Percentiles rank a stretch among this genome's conserved stretches.
These are phyloP conservation scores for Neopestalotiopsis sp. DNA, from an alignment of 2,329 filamentous ascomycete species.

Conservation along the genomic window DNA sequence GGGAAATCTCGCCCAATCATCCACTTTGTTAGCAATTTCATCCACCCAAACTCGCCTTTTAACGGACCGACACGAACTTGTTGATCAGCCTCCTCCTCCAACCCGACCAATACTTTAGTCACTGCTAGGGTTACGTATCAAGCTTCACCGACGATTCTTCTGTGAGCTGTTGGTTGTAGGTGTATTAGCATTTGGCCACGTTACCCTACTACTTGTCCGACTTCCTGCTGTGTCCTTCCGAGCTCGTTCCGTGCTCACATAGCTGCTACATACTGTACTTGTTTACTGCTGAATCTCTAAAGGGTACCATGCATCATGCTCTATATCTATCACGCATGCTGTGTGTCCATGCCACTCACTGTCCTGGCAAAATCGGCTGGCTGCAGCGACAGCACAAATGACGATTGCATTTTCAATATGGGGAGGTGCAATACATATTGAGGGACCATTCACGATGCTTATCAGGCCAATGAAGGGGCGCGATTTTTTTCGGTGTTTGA, in stretches of 20 bases:
- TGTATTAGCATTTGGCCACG: neutral
- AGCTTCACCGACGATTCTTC: neutral
- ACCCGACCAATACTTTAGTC: neutral
- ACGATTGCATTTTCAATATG: neutral
- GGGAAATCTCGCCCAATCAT: neutral
- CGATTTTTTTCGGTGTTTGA: neutral
- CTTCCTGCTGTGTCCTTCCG: neutral
- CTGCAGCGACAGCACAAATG: constrained; percentile 13
- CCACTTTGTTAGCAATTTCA: neutral
- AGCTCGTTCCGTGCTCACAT: neutral
- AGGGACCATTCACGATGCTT: neutral
- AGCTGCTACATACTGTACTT: neutral
- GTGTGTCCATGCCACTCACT: constrained; percentile 1
- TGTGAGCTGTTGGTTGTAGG: neutral
- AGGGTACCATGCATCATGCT: neutral
- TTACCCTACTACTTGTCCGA: neutral
- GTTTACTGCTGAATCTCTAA: neutral
- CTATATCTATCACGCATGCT: neutral
- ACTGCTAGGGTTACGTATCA: neutral
- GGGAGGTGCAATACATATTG: neutral
- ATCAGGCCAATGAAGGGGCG: neutral
- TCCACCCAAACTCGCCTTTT: neutral
- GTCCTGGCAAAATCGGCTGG: constrained; percentile 13
- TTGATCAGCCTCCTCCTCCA: neutral
- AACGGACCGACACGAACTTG: constrained; percentile 1